Conservation (phyloP, 306 rosid species). For the Crataegus laevigata region DNA sequence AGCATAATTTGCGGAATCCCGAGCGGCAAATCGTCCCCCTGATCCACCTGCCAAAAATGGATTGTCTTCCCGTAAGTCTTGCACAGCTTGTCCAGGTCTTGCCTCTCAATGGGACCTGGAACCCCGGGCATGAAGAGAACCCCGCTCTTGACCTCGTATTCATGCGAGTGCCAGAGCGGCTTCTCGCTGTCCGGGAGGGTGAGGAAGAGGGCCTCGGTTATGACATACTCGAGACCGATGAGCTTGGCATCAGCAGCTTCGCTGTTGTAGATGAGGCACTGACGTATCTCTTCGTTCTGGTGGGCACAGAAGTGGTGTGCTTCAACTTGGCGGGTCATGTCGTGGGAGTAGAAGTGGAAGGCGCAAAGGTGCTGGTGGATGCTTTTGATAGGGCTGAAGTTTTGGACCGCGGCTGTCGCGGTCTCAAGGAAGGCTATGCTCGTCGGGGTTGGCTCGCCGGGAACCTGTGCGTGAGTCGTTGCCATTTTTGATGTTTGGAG, state of each 20-base stretch:
- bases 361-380: slow-evolving; percentile 96
- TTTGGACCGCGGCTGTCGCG: slow-evolving; percentile 52
- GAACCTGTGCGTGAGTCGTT: slow-evolving; percentile 6
- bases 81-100: slow-evolving; percentile 51
- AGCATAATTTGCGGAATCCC: slow-evolving; percentile 77
- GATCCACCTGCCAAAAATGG: slow-evolving; percentile 85
- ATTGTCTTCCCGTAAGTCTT: slow-evolving; percentile 72
- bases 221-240: slow-evolving; percentile 62
- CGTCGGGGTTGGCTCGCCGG: slow-evolving; percentile 43
- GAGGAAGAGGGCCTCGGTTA: slow-evolving; percentile 47
- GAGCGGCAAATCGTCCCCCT: slow-evolving; percentile 50
- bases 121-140: slow-evolving; percentile 47
- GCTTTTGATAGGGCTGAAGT: slow-evolving; percentile 51
- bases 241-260: slow-evolving; percentile 23
- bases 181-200: slow-evolving; percentile 71
- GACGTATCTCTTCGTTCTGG: slow-evolving; percentile 74
- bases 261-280: slow-evolving; percentile 67
- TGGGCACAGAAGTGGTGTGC: slow-evolving; percentile 83
- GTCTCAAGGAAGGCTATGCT: slow-evolving; percentile 46
- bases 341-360: slow-evolving; percentile 63
- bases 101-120: slow-evolving; percentile 36
- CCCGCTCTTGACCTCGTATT: slow-evolving; percentile 80
- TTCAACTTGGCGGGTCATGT: slow-evolving; percentile 81
- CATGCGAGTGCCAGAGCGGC: slow-evolving; percentile 72
- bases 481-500: slow-evolving; percentile 19